These are phyloP conservation scores for Colletotrichum salicis DNA, from an alignment of 2,329 filamentous ascomycete species.

Conservation along the genomic window DNA sequence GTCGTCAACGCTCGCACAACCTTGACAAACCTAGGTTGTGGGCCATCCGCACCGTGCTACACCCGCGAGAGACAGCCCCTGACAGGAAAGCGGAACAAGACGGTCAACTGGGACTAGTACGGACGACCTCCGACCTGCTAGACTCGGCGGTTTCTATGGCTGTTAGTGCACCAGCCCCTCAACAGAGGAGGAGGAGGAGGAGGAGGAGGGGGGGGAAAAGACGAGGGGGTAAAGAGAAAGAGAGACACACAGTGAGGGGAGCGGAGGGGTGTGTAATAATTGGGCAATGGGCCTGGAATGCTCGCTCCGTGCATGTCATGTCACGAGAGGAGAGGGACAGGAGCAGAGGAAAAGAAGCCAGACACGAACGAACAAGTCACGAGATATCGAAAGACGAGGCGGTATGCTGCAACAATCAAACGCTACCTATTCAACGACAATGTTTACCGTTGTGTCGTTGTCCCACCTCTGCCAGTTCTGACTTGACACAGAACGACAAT, in stretches of 20 bases:
- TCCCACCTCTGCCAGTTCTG: background rate
- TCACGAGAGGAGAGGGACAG: background rate
- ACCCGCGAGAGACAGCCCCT: slow-evolving; percentile 20
- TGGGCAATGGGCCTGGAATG: slow-evolving; percentile 1
- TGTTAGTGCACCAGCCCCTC: slow-evolving; percentile 33
- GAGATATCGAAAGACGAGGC: background rate
- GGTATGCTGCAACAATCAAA: background rate
- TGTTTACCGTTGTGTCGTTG: background rate
- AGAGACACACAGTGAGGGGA: slow-evolving; percentile 2
- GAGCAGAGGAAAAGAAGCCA: background rate
- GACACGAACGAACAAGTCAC: background rate
- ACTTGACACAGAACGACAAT: background rate
- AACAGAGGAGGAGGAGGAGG: slow-evolving; percentile 8
- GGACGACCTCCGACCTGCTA: slow-evolving; percentile 34
- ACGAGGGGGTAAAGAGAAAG: background rate
- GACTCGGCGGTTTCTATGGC: slow-evolving; percentile 26
- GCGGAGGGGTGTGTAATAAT: slow-evolving; percentile 10
- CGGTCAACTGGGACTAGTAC: slow-evolving; percentile 32
- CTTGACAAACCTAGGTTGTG: slow-evolving; percentile 23
- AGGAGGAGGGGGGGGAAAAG: slow-evolving; percentile 16
- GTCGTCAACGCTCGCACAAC: slow-evolving; percentile 22
- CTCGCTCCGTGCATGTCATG: background rate
- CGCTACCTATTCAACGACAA: background rate
- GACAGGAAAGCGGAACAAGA: slow-evolving; percentile 28
- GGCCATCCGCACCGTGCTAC: slow-evolving; percentile 5